Base-by-base conservation (phyloP, 768 basidiomycete genomes). In the Pleurotus platypus region DNA sequence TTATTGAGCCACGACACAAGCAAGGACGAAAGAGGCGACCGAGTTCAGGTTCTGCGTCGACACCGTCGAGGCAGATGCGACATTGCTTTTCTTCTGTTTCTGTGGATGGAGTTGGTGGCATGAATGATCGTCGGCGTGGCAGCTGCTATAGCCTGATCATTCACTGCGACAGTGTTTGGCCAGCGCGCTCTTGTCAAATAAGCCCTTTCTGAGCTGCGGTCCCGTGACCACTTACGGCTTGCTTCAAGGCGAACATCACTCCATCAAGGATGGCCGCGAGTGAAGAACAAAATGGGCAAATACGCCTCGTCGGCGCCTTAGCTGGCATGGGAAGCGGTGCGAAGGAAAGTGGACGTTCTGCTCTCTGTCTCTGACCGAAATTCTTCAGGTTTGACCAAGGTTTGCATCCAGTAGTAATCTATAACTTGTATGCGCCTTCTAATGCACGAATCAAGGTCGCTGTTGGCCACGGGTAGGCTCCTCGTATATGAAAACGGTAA, bases 1-100 rank as follows among this genome's bases (percentile, higher is more conserved):
- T 87, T 58, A 93, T 90, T 18, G 87, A 86, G 43, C 92, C 92
- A 59, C 82, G 85, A 69, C 89, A 90, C 2, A 86, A 74, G 68
- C 90, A 91, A 4, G 93, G 93, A 27, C 86, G 83, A 61, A 95
- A 92, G 61, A 94, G 80, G 55, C 85, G 81, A 2, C 93, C 93
- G 40, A 88, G 73, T 22, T 80, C 77, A 0, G 61, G 66, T 61
- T 89, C 86, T 20, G 81, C 80, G 46, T 82, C 80, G 9, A 73
- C 69, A 3, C 89, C 86, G 39, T 89, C 87, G 24, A 92, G 76
- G 67, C 93, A 95, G 46, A 95, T 95, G 54, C 93, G 80, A 65
- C 93, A 94, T 66, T 89, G 88, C 64, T 80, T 87, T 64, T 84
- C 83, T 50, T 80, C 69, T 37, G 58, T 26, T 50, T 80, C 69